Evolutionary conservation across 331 rosid genomes (phyloP).

Genomic region (Ulmus americana): DNA sequence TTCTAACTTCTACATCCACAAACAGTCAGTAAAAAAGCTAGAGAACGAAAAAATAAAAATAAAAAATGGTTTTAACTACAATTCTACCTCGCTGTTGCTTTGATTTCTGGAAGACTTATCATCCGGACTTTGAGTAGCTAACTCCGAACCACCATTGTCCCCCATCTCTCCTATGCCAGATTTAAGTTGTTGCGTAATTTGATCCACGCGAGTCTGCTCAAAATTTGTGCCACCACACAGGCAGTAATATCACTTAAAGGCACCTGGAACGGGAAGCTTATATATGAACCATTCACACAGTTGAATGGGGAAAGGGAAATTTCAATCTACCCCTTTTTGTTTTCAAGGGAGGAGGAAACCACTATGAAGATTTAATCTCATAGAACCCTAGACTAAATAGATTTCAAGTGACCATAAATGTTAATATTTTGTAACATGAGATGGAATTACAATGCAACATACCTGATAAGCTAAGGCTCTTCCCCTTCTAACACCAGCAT

Average conservation of each 20-base stretch:
- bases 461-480: conserved; percentile 91
- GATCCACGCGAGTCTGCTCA: conserved; percentile 84
- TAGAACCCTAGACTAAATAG: background rate
- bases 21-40: background rate
- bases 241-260: conserved; percentile 53
- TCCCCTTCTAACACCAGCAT: conserved; percentile 59
- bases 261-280: conserved; percentile 41
- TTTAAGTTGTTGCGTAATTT: conserved; percentile 59
- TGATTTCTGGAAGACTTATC: conserved; percentile 28
- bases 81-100: conserved; percentile 44
- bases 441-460: conserved; percentile 17
- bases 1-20: conserved; percentile 39
- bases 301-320: conserved; percentile 28
- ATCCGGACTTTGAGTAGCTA: conserved; percentile 32
- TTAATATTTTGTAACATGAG: background rate
- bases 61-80: conserved; percentile 9
- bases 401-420: background rate
- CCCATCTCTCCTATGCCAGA: conserved; percentile 41
- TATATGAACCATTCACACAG: conserved; percentile 40
- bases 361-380: background rate
- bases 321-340: conserved; percentile 8
- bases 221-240: conserved; percentile 47
- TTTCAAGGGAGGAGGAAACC: background rate
- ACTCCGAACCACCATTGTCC: conserved; percentile 27
- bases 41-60: conserved; percentile 5